phyloP scores from a whole-genome alignment of 2,329 filamentous ascomycete genomes.

The Xenosphaeropsis pyriputrescens region DNA sequence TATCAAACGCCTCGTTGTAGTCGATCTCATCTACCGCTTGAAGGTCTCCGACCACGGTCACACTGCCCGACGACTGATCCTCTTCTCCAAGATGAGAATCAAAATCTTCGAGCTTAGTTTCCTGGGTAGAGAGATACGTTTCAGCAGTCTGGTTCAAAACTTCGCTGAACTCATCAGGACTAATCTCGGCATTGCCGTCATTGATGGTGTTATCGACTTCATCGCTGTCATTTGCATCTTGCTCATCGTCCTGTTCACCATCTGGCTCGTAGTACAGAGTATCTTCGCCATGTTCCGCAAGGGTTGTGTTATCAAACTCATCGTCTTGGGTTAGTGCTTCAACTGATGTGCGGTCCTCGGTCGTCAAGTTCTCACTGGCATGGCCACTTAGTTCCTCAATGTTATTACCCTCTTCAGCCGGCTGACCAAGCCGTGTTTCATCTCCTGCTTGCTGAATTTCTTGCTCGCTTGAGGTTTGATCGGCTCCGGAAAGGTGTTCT shows the following conservation, averaged over 20 bases:
- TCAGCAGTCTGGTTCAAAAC: too few species aligned
- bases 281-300: background rate
- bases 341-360: slow-evolving; percentile 9
- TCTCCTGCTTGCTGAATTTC: background rate
- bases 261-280: background rate
- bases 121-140: too few species aligned
- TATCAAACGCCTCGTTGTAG: slow-evolving; percentile 9
- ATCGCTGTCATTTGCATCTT: background rate
- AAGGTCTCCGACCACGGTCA: slow-evolving; percentile 2
- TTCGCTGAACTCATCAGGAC: too few species aligned
- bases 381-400: slow-evolving; percentile 10
- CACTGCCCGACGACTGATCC: slow-evolving; percentile 1
- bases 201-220: background rate
- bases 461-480: too few species aligned
- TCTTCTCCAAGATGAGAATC: background rate
- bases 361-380: slow-evolving; percentile 5
- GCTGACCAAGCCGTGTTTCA: background rate
- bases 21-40: slow-evolving; percentile 9
- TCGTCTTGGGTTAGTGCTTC: background rate
- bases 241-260: slow-evolving; percentile 1
- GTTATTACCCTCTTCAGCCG: slow-evolving; percentile 7
- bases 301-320: background rate
- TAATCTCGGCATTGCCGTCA: background rate
- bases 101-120: background rate
- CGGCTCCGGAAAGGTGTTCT: too few species aligned